Conservation (phyloP, 106 monocot genomes). For the Platanthera guangdongensis region DNA sequence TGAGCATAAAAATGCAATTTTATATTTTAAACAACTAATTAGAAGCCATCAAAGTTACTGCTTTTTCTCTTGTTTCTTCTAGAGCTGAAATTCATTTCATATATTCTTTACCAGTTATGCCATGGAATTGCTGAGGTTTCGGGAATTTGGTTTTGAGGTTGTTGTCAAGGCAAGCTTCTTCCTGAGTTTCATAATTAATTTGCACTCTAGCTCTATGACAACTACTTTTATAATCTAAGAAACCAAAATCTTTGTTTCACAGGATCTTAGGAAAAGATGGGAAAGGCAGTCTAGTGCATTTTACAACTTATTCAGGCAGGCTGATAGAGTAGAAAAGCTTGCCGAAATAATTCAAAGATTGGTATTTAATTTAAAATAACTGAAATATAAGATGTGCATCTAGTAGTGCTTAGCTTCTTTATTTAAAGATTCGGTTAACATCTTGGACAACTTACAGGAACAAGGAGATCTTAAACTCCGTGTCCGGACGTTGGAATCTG, state of each 20-base stretch:
- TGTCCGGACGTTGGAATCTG: constrained; percentile 85
- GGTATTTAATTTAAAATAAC: constrained; percentile 35
- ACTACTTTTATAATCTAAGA: neutral
- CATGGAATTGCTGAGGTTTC: constrained; percentile 81
- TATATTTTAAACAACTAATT: neutral
- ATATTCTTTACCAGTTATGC: constrained; percentile 56
- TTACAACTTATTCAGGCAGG: constrained; percentile 86
- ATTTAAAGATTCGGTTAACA: neutral
- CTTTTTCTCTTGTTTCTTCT: neutral
- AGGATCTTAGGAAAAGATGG: constrained; percentile 97
- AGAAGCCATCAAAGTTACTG: neutral
- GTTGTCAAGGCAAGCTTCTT: constrained; percentile 64
- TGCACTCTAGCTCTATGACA: neutral
- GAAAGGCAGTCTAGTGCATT: constrained; percentile 80
- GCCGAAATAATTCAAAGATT: constrained; percentile 80
- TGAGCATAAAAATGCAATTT: constrained; percentile 39
- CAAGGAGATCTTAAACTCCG: constrained; percentile 98
- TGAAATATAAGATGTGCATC: neutral
- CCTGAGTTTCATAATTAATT: constrained; percentile 2
- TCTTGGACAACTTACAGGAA: constrained; percentile 40
- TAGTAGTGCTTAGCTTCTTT: neutral
- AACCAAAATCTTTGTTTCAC: constrained; percentile 3
- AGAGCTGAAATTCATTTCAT: constrained; percentile 5
- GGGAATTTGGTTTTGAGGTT: constrained; percentile 93
- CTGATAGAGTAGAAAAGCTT: constrained; percentile 92